Base-by-base conservation (phyloP, 148 eudicot species). In the Dianthus caryophyllus region DNA sequence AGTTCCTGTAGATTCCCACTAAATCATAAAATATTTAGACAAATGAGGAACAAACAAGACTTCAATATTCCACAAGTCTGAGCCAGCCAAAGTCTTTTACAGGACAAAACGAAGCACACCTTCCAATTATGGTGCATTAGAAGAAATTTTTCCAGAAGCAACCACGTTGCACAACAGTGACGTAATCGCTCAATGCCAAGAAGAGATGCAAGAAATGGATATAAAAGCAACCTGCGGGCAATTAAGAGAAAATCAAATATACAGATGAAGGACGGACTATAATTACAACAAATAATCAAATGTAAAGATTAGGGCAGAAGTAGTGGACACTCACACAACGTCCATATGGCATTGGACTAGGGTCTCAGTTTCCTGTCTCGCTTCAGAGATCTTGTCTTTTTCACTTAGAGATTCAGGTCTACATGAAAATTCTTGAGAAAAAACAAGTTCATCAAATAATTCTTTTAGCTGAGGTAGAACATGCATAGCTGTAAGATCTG, bases 161-260 rank as follows among this genome's bases (percentile, higher is more conserved):
- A 79, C 99, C 99, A 94, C 17, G 99, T 88, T 71, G 96, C 82
- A 82, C 97, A 90, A 71, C 90, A 82, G 61, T 88, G 97, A 55
- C 97, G 96, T 75, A 94, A 85, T 80, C 81, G 86, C 84, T 94
- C 97, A 76, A 94, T 90, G 48, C 99, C 99, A 72, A 94, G 97
- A 80, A 94, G 87, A 75, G 93, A 83, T 22, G 99, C 97, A 81
- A 94, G 80, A 77, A 77, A 74, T 62, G 99, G 97, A 79, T 94
- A 94, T 75, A 94, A 61, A 68, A 94, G 78, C 64, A 84, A 80
- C 86, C 99, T 94, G 89, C 68, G 78, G 26, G 77, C 17, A 60
- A 54, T 61, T 59, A 64, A 76, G 46, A 7, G 30, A 7, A 61
- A 38, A 72, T 56, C 57, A 68, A 52, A 63, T 29, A 22, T 50